These are phyloP conservation scores for Rhizophora apiculata DNA, from an alignment of 345 rosid genomes.

Conservation along the genomic window DNA sequence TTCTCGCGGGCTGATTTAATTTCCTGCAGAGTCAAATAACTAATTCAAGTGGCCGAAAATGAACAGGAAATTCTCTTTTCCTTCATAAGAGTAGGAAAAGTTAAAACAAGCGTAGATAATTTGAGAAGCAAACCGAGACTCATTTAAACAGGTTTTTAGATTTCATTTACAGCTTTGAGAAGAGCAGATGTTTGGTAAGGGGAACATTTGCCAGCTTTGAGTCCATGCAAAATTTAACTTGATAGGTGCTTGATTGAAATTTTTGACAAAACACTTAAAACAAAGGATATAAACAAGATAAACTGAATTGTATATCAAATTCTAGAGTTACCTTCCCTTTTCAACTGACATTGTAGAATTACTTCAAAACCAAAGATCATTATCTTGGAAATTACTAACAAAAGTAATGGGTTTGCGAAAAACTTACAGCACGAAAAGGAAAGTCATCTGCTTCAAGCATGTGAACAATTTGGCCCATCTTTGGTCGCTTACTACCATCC, in stretches of 20 bases:
- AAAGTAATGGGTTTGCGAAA: not conserved
- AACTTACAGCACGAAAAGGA: constrained; percentile 79
- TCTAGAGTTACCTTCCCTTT: not conserved
- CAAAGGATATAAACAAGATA: no score
- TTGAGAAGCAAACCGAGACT: not conserved
- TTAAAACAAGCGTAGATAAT: not conserved
- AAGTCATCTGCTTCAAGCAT: constrained; percentile 97
- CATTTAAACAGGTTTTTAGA: no score
- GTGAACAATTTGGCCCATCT: constrained; percentile 96
- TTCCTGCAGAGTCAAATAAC: constrained; percentile 37
- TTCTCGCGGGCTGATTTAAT: constrained; percentile 36
- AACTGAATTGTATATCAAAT: not conserved
- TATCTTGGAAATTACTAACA: not conserved
- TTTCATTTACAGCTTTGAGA: no score
- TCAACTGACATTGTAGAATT: not conserved
- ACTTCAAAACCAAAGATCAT: not conserved
- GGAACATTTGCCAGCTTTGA: not conserved
- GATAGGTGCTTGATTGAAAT: no score
- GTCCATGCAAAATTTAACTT: not conserved
- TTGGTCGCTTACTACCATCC: constrained; percentile 77
- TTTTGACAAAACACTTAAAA: no score
- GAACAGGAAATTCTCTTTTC: not conserved
- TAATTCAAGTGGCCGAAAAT: not conserved
- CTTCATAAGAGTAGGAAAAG: not conserved
- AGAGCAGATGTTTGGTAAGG: not conserved